Conservation (phyloP, 148 eudicot genomes). For the Chenopodium album region DNA sequence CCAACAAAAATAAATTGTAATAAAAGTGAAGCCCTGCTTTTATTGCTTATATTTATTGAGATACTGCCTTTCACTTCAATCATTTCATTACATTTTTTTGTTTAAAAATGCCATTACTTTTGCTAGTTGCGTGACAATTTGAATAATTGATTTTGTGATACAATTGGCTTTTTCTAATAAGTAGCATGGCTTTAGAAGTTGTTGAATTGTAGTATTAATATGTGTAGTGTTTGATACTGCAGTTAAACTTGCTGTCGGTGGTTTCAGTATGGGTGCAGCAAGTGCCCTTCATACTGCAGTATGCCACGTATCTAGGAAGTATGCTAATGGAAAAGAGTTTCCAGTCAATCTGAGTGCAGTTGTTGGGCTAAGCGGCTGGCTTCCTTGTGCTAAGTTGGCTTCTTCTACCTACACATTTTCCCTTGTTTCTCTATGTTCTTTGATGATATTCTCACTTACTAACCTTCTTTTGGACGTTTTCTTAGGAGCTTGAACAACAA, state of each 20-base stretch:
- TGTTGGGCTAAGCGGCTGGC: slow-evolving; percentile 98
- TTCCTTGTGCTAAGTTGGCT: slow-evolving; percentile 82
- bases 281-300: slow-evolving; percentile 72
- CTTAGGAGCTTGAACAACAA: slow-evolving; percentile 53
- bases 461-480: slow-evolving; percentile 4
- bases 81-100: background rate
- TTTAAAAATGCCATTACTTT: background rate
- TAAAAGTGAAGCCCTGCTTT: background rate
- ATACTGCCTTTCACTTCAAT: background rate
- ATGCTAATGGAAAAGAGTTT: slow-evolving; percentile 57
- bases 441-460: background rate
- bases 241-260: slow-evolving; percentile 94
- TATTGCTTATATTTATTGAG: background rate
- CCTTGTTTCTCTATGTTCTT: background rate
- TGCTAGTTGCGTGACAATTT: background rate
- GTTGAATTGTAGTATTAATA: background rate
- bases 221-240: slow-evolving; percentile 25
- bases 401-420: slow-evolving; percentile 5
- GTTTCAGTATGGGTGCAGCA: slow-evolving; percentile 99
- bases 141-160: background rate
- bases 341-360: slow-evolving; percentile 57
- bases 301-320: slow-evolving; percentile 65
- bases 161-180: background rate
- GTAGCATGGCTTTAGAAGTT: background rate
- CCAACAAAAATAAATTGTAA: too few species aligned